Evolutionary conservation across 2,329 filamentous ascomycete species (phyloP).

Genomic region (Alternaria infectoria): DNA sequence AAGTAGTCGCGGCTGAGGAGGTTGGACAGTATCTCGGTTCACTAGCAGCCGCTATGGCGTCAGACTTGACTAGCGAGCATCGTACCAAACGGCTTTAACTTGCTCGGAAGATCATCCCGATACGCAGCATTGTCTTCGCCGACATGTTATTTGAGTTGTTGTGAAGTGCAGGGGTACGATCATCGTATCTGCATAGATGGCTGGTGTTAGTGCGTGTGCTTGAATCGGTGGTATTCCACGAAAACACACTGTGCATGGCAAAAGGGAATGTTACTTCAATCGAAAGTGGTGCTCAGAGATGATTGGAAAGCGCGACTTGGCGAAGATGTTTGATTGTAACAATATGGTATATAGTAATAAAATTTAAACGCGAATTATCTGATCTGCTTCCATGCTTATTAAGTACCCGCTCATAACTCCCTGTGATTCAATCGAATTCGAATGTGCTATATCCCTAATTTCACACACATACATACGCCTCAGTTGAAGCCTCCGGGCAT

Average conservation of each 20-base stretch:
- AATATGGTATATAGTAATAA: neutral
- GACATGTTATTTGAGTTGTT: neutral
- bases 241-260: neutral
- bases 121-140: neutral
- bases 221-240: neutral
- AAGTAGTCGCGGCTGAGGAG: no score
- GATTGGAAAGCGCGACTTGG: neutral
- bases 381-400: neutral
- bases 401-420: neutral
- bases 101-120: neutral
- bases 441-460: neutral
- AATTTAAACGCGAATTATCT: neutral
- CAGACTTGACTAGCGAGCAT: neutral
- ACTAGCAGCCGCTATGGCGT: neutral
- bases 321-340: neutral
- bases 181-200: neutral
- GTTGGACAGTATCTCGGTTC: neutral
- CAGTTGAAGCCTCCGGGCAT: conserved; percentile 3
- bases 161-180: neutral
- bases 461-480: neutral
- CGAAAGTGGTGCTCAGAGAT: neutral
- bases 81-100: neutral
- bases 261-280: neutral
- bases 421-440: neutral
- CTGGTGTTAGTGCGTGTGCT: neutral